Evolutionary conservation across 768 basidiomycete species (phyloP).

Genomic region (Boletus bicolor): DNA sequence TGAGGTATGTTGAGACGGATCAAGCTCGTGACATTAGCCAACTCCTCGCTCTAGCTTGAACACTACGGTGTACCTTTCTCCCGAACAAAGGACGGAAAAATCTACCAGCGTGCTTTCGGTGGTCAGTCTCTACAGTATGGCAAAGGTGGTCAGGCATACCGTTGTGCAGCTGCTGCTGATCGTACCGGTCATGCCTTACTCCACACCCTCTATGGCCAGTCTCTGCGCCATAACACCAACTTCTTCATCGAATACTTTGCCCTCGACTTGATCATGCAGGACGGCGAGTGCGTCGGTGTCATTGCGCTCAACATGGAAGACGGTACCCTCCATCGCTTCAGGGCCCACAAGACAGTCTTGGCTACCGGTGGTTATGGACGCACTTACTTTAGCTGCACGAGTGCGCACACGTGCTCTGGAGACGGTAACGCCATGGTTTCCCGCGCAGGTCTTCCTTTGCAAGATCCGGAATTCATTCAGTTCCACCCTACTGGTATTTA

Average conservation of each 20-base stretch:
- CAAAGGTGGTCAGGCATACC: conserved; percentile 98
- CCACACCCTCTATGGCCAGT: conserved; percentile 99
- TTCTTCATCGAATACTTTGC: conserved; percentile 99
- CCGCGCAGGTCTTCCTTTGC: conserved; percentile 92
- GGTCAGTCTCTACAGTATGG: conserved; percentile 96
- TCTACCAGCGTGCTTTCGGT: conserved; percentile 99
- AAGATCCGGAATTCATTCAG: conserved; percentile 99
- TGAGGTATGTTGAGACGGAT: conserved; percentile 52
- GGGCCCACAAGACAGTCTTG: conserved; percentile 95
- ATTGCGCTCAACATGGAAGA: conserved; percentile 99
- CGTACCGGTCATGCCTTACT: conserved; percentile 98
- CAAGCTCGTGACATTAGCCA: not conserved
- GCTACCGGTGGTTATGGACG: conserved; percentile 99
- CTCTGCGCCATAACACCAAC: conserved; percentile 97
- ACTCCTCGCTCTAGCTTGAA: conserved; percentile 64
- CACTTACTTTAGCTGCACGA: conserved; percentile 97
- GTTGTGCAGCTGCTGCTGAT: conserved; percentile 97
- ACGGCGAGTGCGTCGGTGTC: conserved; percentile 98
- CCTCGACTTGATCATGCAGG: conserved; percentile 98
- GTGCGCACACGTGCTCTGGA: conserved; percentile 98
- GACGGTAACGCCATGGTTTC: conserved; percentile 99
- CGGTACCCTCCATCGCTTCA: conserved; percentile 97
- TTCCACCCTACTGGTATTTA: conserved; percentile 99
- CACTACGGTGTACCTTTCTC: conserved; percentile 99
- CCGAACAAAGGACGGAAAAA: conserved; percentile 96